Base-by-base conservation (phyloP, 176 grass and related monocot species). In the Tuctoria greenei region DNA sequence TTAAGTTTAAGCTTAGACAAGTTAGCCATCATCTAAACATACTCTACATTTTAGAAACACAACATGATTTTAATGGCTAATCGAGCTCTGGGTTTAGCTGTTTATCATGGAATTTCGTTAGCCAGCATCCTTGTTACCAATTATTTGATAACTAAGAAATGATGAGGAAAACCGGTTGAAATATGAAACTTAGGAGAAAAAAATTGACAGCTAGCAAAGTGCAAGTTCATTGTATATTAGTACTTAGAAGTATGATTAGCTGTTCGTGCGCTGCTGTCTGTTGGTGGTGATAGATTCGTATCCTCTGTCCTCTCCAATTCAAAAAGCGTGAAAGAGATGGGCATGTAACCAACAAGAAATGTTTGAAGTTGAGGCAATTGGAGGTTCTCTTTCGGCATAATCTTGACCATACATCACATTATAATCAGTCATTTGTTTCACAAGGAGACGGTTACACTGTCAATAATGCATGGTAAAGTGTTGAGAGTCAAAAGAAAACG, bases 101-200 rank as follows among this genome's bases (percentile, higher is more conserved):
- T 69, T 63, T 11, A 64, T 49, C 49, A 12, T 44, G 0, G 7
- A 10, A 16, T 52, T 66, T 56, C 28, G 24, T 78, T 26, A 46
- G 39, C 55, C 45, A 54, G 6, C 17, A 74, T 74, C 16, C 4
- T 73, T 31, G 25, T 35, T 71, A 34, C 15, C 43, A 15, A 49
- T 46, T 71, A 71, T 64, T 85, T 31, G 44, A 61, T 42, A 46
- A 2, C 35, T 64, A 76, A n/a, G 12, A 75, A 75, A 72, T 20
- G 10, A 78, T 64, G 25, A 66, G 9, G 13, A 45, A 65, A 58
- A 8, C 4, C 7, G 14, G 55, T 38, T 4, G 11, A 3, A 11
- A 13, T 44, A 35, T 55, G 20, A 16, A 21, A 67, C 16, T 27
- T 15, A 9, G 6, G 18, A n/a, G n/a, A n/a, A n/a, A 62, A 36